Conservation (phyloP, 768 basidiomycete genomes). For the Leccinum fibrillosum region DNA sequence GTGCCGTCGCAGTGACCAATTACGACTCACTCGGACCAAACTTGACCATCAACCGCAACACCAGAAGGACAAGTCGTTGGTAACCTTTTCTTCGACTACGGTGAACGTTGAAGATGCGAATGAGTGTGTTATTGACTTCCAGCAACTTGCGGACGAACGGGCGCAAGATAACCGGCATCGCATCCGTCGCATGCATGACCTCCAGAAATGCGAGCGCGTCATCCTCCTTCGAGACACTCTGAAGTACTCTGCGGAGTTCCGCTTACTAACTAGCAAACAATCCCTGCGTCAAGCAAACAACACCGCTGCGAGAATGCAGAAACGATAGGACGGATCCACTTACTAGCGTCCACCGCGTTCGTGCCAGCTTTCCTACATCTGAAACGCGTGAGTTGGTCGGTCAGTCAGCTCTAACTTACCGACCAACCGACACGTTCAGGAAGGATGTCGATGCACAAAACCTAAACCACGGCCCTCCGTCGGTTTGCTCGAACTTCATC, state of each 20-base stretch:
- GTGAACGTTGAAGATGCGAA: slow-evolving; percentile 32
- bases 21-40: too few species aligned
- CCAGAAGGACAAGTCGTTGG: too few species aligned
- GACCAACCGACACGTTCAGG: too few species aligned
- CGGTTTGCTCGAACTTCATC: too few species aligned
- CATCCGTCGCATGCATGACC: slow-evolving; percentile 44
- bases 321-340: slow-evolving; percentile 23
- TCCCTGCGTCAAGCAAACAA: background rate
- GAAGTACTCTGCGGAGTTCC: slow-evolving; percentile 60
- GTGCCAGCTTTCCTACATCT: background rate
- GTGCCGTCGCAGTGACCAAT: too few species aligned
- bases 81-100: too few species aligned
- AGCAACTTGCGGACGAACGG: slow-evolving; percentile 59
- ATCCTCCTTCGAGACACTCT: slow-evolving; percentile 70
- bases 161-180: slow-evolving; percentile 45
- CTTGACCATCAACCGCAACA: too few species aligned
- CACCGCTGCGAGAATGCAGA: background rate
- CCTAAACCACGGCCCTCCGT: too few species aligned
- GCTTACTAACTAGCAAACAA: background rate
- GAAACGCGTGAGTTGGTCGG: too few species aligned
- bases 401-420: too few species aligned
- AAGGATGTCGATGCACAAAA: too few species aligned
- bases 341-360: slow-evolving; percentile 16
- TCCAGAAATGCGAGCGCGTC: slow-evolving; percentile 61
- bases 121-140: slow-evolving; percentile 49